Conservation (phyloP, 352 stramenopile genomes). For the Pilasporangium apinafurcum region DNA sequence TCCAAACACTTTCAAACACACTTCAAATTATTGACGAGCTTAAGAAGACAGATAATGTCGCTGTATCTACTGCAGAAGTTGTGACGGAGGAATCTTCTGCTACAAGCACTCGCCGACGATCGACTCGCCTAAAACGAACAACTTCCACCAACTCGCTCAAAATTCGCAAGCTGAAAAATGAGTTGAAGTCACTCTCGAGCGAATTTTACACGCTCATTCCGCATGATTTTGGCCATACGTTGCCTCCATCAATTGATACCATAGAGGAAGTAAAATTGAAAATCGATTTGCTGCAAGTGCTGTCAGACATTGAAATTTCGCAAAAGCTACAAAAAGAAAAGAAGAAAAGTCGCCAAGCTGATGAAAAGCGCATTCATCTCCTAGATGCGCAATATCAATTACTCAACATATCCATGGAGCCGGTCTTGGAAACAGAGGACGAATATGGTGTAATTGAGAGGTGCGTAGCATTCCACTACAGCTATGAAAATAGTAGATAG, state of each 20-base stretch:
- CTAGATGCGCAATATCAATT: conserved; percentile 47
- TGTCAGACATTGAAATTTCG: conserved; percentile 58
- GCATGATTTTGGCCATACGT: conserved; percentile 49
- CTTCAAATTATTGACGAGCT: conserved; percentile 35
- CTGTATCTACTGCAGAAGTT: neutral
- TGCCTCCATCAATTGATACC: conserved; percentile 45
- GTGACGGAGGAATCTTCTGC: conserved; percentile 7
- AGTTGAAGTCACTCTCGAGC: conserved; percentile 49
- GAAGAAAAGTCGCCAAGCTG: too few relatives aligned
- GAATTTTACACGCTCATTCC: conserved; percentile 72
- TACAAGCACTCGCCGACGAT: conserved; percentile 13
- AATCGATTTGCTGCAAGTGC: conserved; percentile 48
- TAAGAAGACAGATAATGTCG: conserved; percentile 5
- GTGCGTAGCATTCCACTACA: too few relatives aligned
- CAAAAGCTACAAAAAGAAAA: conserved; percentile 42
- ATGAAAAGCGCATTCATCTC: conserved; percentile 21
- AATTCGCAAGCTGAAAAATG: conserved; percentile 14
- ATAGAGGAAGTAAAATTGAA: conserved; percentile 55
- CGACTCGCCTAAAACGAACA: conserved; percentile 7
- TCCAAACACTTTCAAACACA: conserved; percentile 36
- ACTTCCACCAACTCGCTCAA: conserved; percentile 16
- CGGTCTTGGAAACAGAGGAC: conserved; percentile 16
- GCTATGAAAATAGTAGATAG: neutral
- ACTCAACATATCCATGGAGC: conserved; percentile 41
- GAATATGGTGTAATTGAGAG: conserved; percentile 55